Percentiles rank a stretch among this genome's conserved stretches.
Conservation (phyloP, 768 basidiomycete genomes). For the Gyrodon lividus region DNA sequence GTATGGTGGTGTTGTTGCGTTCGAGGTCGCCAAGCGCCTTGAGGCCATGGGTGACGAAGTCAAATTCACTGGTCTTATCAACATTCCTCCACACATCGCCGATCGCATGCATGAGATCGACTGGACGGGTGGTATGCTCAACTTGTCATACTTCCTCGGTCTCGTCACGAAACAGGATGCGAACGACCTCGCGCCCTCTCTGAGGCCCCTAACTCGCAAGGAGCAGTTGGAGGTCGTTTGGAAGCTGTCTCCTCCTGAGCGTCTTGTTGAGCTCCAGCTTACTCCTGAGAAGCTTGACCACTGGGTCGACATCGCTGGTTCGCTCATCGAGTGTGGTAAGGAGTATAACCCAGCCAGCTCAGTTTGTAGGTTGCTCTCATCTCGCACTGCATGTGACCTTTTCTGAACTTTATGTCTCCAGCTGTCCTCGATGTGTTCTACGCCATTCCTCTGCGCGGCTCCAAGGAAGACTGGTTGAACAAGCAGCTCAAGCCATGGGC, state of each 20-base stretch:
- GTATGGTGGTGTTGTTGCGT: conserved; percentile 41
- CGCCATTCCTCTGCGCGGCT: conserved; percentile 14
- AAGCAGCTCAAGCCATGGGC: conserved; percentile 21
- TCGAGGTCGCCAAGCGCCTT: conserved; percentile 38
- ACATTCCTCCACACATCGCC: conserved; percentile 41
- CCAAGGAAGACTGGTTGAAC: conserved; percentile 22
- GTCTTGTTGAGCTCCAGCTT: conserved; percentile 22
- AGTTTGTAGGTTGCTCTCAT: conserved; percentile 15
- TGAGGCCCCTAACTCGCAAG: conserved; percentile 17
- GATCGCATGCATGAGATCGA: conserved; percentile 40
- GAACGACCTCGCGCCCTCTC: conserved; percentile 11
- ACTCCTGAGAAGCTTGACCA: conserved; percentile 22
- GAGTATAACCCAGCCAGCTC: conserved; percentile 15
- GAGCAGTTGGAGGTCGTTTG: conserved; percentile 21
- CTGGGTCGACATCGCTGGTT: conserved; percentile 22
- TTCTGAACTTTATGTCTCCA: not conserved
- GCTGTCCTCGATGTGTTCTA: conserved; percentile 19
- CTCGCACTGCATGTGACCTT: not conserved
- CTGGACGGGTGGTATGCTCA: conserved; percentile 40
- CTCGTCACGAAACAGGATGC: conserved; percentile 26
- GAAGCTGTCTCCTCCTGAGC: conserved; percentile 17
- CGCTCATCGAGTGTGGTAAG: conserved; percentile 22
- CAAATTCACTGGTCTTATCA: conserved; percentile 38
- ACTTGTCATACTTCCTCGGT: conserved; percentile 40
- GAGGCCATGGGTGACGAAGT: conserved; percentile 34